Conservation (phyloP, 2,329 filamentous ascomycete genomes). For the Drechslerella dactyloides region DNA sequence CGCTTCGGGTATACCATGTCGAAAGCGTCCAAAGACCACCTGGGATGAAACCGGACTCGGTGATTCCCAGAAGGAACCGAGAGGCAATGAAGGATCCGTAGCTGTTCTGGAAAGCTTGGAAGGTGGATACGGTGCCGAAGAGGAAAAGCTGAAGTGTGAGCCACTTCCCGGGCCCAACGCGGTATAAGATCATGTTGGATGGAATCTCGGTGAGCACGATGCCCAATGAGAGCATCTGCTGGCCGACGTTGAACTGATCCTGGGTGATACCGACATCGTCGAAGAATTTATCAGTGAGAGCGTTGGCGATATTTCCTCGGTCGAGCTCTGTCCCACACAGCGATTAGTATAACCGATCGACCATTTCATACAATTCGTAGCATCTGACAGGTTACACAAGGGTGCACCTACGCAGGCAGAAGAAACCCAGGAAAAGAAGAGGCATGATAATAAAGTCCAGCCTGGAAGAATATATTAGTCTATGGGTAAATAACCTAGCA, state of each 20-base stretch:
- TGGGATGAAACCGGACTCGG: conserved; percentile 66
- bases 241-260: conserved; percentile 65
- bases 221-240: conserved; percentile 63
- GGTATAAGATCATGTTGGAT: conserved; percentile 64
- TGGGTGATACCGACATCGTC: conserved; percentile 63
- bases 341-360: conserved; percentile 44
- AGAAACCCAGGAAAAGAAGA: conserved; percentile 62
- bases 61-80: conserved; percentile 64
- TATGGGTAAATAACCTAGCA: no score
- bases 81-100: conserved; percentile 63
- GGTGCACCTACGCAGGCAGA: conserved; percentile 59
- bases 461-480: conserved; percentile 56
- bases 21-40: conserved; percentile 64
- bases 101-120: conserved; percentile 64
- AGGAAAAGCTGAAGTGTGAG: conserved; percentile 64
- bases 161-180: conserved; percentile 65
- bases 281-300: conserved; percentile 64
- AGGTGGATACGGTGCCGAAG: conserved; percentile 64
- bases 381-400: conserved; percentile 12
- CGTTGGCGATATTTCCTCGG: conserved; percentile 61
- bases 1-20: conserved; percentile 65
- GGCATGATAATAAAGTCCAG: conserved; percentile 62
- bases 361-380: conserved; percentile 54
- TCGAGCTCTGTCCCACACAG: conserved; percentile 57
- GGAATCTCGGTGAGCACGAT: conserved; percentile 64